Conservation (phyloP, 2,329 filamentous ascomycete species). For the Beauveria caledonica region DNA sequence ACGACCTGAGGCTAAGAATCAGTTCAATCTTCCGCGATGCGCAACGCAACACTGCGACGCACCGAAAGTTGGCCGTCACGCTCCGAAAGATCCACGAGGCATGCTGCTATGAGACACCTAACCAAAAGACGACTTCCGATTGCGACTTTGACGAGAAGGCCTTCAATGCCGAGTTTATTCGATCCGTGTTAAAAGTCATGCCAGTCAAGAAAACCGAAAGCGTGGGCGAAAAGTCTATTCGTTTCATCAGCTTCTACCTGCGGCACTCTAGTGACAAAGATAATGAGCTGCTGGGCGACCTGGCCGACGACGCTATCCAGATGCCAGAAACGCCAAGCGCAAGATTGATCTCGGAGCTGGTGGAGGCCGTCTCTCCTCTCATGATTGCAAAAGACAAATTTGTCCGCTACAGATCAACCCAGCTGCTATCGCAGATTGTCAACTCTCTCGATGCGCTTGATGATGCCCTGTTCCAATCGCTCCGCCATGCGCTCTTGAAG, state of each 20-base stretch:
- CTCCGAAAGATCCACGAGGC: constrained; percentile 85
- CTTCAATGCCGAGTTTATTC: constrained; percentile 78
- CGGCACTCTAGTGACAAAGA: constrained; percentile 64
- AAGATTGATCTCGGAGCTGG: constrained; percentile 65
- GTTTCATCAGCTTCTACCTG: constrained; percentile 83
- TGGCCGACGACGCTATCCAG: constrained; percentile 57
- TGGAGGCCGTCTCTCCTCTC: constrained; percentile 67
- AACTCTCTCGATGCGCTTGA: constrained; percentile 90
- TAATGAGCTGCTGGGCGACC: constrained; percentile 54
- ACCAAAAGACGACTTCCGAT: constrained; percentile 41
- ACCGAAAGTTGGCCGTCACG: constrained; percentile 80
- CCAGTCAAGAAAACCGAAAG: constrained; percentile 86
- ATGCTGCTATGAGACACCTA: constrained; percentile 59
- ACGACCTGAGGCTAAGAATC: constrained; percentile 64
- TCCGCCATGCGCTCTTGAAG: constrained; percentile 72
- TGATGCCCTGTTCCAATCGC: constrained; percentile 77
- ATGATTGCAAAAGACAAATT: constrained; percentile 84
- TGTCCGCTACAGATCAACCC: constrained; percentile 81
- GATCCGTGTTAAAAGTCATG: constrained; percentile 76
- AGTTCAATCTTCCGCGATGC: constrained; percentile 70
- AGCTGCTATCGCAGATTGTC: constrained; percentile 83
- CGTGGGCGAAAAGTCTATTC: constrained; percentile 75
- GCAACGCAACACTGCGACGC: constrained; percentile 81
- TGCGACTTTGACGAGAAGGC: constrained; percentile 74
- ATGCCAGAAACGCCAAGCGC: constrained; percentile 78